Evolutionary conservation across 179 eudicot genomes (phyloP).

Genomic region (Patellifolia procumbens): DNA sequence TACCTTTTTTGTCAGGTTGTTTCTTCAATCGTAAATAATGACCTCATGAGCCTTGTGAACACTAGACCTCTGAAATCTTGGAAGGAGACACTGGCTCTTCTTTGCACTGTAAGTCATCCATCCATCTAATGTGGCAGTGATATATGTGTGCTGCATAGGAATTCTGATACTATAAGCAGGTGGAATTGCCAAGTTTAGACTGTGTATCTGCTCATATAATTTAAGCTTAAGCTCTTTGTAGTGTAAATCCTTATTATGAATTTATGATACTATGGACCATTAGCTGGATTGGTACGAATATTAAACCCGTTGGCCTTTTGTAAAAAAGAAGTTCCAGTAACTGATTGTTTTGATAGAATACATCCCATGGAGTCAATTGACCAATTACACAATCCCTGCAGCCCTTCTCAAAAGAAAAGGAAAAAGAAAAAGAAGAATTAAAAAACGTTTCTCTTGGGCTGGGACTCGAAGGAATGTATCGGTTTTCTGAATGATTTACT

Average conservation of each 20-base stretch:
- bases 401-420: neutral
- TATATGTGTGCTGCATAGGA: too few species aligned
- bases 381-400: neutral
- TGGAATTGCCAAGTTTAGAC: neutral
- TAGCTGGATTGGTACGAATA: too few species aligned
- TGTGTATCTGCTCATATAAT: neutral
- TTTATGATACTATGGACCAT: too few species aligned
- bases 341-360: too few species aligned
- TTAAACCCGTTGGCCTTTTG: too few species aligned
- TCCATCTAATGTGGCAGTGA: neutral
- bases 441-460: neutral
- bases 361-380: too few species aligned
- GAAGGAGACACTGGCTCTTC: conserved; percentile 98
- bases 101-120: conserved; percentile 80
- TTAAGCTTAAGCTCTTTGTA: too few species aligned
- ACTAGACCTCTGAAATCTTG: conserved; percentile 87
- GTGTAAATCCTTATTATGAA: neutral
- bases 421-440: too few species aligned
- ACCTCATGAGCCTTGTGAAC: conserved; percentile 79
- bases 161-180: neutral
- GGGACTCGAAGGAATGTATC: neutral
- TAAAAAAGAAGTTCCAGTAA: too few species aligned
- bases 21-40: conserved; percentile 92
- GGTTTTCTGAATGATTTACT: too few species aligned
- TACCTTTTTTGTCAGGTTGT: conserved; percentile 57